A percentile compares a stretch with the other conserved stretches of the same genome.
These are phyloP conservation scores for Irpex sp. DNA, from an alignment of 1,284 basidiomycete species.

Conservation along the genomic window DNA sequence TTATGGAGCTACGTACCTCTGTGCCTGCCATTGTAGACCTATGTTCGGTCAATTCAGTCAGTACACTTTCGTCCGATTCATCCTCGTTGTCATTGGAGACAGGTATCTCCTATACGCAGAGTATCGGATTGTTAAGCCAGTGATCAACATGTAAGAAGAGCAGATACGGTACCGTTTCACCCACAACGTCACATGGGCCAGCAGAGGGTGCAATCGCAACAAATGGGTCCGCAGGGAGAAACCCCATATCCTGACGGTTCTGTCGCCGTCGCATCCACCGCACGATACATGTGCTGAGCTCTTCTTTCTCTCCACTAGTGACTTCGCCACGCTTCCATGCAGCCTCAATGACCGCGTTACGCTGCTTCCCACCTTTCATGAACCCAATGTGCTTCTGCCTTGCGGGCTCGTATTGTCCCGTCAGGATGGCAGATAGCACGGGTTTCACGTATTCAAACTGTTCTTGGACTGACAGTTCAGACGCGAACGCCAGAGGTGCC, in stretches of 20 bases:
- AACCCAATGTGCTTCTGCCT: conserved; percentile 45
- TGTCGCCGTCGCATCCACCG: conserved; percentile 51
- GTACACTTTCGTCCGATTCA: neutral
- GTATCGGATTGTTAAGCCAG: neutral
- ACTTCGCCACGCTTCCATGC: conserved; percentile 52
- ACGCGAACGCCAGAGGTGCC: conserved; percentile 35
- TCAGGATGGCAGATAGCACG: conserved; percentile 54
- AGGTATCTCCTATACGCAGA: neutral
- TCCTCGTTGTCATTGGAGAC: neutral
- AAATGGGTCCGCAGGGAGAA: conserved; percentile 6
- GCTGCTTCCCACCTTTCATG: conserved; percentile 51
- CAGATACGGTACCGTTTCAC: conserved; percentile 10
- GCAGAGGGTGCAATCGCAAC: neutral
- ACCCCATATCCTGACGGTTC: conserved; percentile 19
- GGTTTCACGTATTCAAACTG: conserved; percentile 66
- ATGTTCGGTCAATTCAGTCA: neutral
- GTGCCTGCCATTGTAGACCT: neutral
- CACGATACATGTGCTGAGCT: conserved; percentile 41
- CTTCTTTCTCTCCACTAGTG: conserved; percentile 44
- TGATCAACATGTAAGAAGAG: neutral
- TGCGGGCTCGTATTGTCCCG: conserved; percentile 51
- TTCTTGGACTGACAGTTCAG: conserved; percentile 42
- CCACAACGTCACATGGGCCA: conserved; percentile 6
- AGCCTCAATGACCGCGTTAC: conserved; percentile 40
- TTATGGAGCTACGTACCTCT: neutral